phyloP scores from a whole-genome alignment of 106 monocot genomes.

The Alisma plantagoaquatica region DNA sequence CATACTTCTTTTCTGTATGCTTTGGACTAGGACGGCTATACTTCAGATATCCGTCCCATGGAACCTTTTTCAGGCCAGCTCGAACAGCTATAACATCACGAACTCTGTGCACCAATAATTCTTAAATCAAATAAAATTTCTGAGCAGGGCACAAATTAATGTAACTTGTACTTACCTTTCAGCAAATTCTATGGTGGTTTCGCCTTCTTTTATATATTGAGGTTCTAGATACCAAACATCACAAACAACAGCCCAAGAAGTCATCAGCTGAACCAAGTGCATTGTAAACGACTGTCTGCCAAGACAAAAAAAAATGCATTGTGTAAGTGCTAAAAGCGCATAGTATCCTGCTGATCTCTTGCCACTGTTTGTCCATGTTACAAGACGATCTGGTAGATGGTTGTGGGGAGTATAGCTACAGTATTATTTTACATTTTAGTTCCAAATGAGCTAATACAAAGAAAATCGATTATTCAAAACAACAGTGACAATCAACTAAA shows the following conservation, averaged over 20 bases:
- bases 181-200: constrained; percentile 93
- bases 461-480: no score
- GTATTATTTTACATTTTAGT: no score
- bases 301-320: background rate
- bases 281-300: constrained; percentile 92
- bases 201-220: constrained; percentile 70
- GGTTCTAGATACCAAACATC: constrained; percentile 99
- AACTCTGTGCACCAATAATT: constrained; percentile 38
- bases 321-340: background rate
- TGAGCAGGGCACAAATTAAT: no score
- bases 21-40: constrained; percentile 86
- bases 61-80: constrained; percentile 92
- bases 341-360: no score
- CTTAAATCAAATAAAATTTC: no score
- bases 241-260: constrained; percentile 99
- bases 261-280: constrained; percentile 88
- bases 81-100: constrained; percentile 83
- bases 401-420: no score
- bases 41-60: constrained; percentile 98
- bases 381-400: no score
- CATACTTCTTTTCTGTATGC: constrained; percentile 79
- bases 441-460: no score
- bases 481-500: no score
- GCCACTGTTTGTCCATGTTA: no score
- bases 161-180: no score